Conservation (phyloP, 106 monocot species). For the Gastrodia elata region DNA sequence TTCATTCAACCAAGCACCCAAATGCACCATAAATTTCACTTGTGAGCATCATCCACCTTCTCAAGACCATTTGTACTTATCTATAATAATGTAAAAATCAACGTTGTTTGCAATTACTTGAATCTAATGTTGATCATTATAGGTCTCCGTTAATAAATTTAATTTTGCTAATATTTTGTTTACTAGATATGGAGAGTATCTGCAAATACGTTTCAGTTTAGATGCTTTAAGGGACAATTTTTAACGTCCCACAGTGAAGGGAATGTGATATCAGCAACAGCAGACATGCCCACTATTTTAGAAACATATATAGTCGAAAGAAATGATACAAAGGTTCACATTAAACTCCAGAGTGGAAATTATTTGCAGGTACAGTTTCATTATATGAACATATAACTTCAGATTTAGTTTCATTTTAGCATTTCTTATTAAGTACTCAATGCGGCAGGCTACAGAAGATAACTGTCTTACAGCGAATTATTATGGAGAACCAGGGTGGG, state of each 20-base stretch:
- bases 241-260: conserved; percentile 34
- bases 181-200: conserved; percentile 72
- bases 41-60: background rate
- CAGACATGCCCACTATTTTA: conserved; percentile 24
- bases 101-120: too few relatives aligned
- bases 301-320: conserved; percentile 62
- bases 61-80: background rate
- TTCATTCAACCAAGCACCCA: too few relatives aligned
- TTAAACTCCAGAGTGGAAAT: conserved; percentile 41
- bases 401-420: background rate
- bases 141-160: background rate
- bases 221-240: conserved; percentile 58
- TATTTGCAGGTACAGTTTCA: conserved; percentile 46
- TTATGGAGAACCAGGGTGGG: conserved; percentile 48
- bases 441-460: conserved; percentile 40
- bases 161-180: conserved; percentile 3
- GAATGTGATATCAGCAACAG: conserved; percentile 37
- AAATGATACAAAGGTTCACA: conserved; percentile 47
- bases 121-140: conserved; percentile 1
- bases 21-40: background rate
- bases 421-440: background rate
- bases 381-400: background rate
- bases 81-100: too few relatives aligned
- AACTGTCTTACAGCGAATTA: conserved; percentile 49
- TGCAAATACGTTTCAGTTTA: conserved; percentile 48